Conservation (phyloP, 768 basidiomycete species). For the Neoboletus subvelutipes region DNA sequence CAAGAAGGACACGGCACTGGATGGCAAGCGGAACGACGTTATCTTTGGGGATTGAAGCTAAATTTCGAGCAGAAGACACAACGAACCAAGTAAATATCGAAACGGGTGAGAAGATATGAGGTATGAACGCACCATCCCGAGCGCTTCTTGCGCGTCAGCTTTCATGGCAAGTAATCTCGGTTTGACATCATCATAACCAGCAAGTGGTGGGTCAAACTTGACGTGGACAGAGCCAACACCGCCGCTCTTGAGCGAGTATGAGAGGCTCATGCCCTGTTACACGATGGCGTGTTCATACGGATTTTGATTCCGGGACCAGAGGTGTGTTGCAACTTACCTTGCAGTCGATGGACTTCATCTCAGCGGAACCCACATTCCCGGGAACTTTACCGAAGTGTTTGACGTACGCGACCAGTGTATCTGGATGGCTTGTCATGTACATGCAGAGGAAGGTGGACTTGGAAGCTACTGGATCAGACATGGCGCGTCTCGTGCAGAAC, state of each 20-base stretch:
- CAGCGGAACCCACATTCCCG: constrained; percentile 52
- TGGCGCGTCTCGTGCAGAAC: constrained; percentile 20
- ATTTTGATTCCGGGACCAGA: not conserved
- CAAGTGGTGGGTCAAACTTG: constrained; percentile 67
- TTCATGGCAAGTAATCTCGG: constrained; percentile 80
- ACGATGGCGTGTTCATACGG: not conserved
- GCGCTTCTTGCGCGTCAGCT: constrained; percentile 70
- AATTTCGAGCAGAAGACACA: not conserved
- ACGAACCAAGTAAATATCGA: not conserved
- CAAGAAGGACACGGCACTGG: constrained; percentile 28
- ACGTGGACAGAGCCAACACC: constrained; percentile 49
- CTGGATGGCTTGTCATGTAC: constrained; percentile 85
- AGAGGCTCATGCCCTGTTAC: constrained; percentile 65
- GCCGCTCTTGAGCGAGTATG: constrained; percentile 55
- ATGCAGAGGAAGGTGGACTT: constrained; percentile 75
- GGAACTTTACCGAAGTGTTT: constrained; percentile 72
- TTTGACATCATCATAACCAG: constrained; percentile 79
- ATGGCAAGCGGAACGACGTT: constrained; percentile 51
- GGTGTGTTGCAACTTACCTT: constrained; percentile 42
- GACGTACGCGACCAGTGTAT: constrained; percentile 82
- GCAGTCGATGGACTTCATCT: constrained; percentile 68
- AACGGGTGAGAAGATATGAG: not conserved
- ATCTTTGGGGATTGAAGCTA: constrained; percentile 67
- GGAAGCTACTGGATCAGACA: constrained; percentile 73
- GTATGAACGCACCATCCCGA: constrained; percentile 64